phyloP scores from a whole-genome alignment of 2,329 filamentous ascomycete genomes.

The Aspergillus piperis region DNA sequence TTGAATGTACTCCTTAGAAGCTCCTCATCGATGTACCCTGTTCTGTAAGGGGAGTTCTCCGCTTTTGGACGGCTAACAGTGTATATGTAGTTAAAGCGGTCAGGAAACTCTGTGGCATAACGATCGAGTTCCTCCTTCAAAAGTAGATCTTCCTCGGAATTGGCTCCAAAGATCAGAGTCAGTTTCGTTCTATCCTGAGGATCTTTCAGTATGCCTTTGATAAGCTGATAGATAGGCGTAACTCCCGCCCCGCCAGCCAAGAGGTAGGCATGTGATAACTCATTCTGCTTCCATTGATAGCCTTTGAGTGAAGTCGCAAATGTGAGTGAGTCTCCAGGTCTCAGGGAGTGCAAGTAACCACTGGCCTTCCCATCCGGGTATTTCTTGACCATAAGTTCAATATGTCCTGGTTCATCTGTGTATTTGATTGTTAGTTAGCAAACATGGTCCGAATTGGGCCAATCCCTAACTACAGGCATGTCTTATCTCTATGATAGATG shows the following conservation, averaged over 20 bases:
- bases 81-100: constrained; percentile 60
- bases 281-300: constrained; percentile 55
- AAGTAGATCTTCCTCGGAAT: constrained; percentile 64
- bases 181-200: constrained; percentile 63
- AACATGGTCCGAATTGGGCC: neutral
- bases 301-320: constrained; percentile 59
- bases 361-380: constrained; percentile 68
- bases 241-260: constrained; percentile 73
- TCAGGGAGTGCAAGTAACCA: constrained; percentile 65
- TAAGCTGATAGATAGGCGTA: constrained; percentile 68
- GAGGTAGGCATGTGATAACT: constrained; percentile 58
- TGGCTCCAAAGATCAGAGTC: constrained; percentile 67
- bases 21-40: constrained; percentile 55
- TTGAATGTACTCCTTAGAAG: constrained; percentile 56
- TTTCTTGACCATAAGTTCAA: constrained; percentile 68
- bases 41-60: constrained; percentile 35
- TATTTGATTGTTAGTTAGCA: constrained; percentile 10
- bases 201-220: constrained; percentile 63
- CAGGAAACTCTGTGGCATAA: constrained; percentile 54
- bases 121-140: constrained; percentile 58
- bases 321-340: constrained; percentile 62
- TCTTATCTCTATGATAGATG: neutral
- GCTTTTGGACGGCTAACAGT: constrained; percentile 51
- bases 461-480: too few relatives aligned
- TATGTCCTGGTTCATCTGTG: constrained; percentile 56